phyloP scores from a whole-genome alignment of 192 early-diverging fungal genomes.

The Endogone sp. region DNA sequence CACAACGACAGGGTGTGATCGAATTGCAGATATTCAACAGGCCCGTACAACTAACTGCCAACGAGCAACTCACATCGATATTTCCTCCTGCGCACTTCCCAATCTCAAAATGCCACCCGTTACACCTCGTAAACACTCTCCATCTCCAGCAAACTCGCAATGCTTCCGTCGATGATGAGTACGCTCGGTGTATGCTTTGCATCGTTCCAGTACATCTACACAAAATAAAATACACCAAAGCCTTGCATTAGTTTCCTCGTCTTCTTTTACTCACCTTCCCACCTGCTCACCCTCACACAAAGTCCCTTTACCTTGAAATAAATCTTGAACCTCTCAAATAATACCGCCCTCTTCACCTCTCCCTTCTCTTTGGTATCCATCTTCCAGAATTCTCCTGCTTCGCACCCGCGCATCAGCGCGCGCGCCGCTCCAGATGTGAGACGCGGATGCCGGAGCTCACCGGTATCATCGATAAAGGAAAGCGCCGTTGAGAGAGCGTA shows the following conservation, averaged over 20 bases:
- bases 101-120: too few species aligned
- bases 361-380: not conserved
- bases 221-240: not conserved
- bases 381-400: not conserved
- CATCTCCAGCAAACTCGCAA: conserved; percentile 1
- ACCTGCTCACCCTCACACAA: not conserved
- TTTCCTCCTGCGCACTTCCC: too few species aligned
- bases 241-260: not conserved
- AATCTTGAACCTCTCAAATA: not conserved
- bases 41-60: too few species aligned
- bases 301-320: not conserved
- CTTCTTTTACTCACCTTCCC: too few species aligned
- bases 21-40: too few species aligned
- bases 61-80: too few species aligned
- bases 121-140: not conserved
- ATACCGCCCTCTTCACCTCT: not conserved
- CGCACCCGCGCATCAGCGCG: not conserved
- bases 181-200: not conserved
- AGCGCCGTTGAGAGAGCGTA: not conserved
- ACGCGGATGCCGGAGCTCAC: not conserved
- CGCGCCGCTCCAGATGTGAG: not conserved
- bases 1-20: too few species aligned
- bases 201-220: conserved; percentile 1
- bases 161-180: not conserved
- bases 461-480: not conserved